Evolutionary conservation across 768 basidiomycete genomes (phyloP).

Genomic region (Mycena olivaceomarginata): DNA sequence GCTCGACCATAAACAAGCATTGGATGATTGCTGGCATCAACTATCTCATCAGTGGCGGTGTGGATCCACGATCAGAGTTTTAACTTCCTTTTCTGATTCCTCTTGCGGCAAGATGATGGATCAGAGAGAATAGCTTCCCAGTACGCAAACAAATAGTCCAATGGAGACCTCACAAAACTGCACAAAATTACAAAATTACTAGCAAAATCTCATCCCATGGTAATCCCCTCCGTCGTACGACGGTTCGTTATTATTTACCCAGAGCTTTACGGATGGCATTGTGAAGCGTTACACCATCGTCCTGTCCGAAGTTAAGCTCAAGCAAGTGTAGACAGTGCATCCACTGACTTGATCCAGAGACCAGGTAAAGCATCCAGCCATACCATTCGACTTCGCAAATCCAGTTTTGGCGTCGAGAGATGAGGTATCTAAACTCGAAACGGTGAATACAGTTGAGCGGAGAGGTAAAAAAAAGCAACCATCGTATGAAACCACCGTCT

Average conservation of each 20-base stretch:
- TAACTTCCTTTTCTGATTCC: no score
- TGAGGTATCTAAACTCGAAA: conserved; percentile 52
- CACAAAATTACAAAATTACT: no score
- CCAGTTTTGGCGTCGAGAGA: conserved; percentile 71
- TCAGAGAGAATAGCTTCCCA: no score
- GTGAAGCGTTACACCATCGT: conserved; percentile 63
- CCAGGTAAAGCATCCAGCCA: conserved; percentile 76
- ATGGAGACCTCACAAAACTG: no score
- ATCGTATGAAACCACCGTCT: conserved; percentile 81
- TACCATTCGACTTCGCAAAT: conserved; percentile 70
- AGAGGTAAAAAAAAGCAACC: conserved; percentile 57
- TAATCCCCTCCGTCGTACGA: background rate
- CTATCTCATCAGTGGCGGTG: background rate
- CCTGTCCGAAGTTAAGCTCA: conserved; percentile 46
- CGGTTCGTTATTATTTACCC: conserved; percentile 47
- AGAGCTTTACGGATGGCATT: conserved; percentile 62
- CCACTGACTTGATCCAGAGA: conserved; percentile 48
- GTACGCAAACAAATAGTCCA: no score
- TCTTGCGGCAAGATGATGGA: no score
- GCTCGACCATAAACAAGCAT: no score
- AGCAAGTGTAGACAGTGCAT: background rate
- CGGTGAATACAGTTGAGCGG: background rate
- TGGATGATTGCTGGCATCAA: background rate
- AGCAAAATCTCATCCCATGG: no score
- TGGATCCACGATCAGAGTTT: background rate